These are phyloP conservation scores for Daedalea quercina DNA, from an alignment of 768 basidiomycete genomes.

Conservation along the genomic window DNA sequence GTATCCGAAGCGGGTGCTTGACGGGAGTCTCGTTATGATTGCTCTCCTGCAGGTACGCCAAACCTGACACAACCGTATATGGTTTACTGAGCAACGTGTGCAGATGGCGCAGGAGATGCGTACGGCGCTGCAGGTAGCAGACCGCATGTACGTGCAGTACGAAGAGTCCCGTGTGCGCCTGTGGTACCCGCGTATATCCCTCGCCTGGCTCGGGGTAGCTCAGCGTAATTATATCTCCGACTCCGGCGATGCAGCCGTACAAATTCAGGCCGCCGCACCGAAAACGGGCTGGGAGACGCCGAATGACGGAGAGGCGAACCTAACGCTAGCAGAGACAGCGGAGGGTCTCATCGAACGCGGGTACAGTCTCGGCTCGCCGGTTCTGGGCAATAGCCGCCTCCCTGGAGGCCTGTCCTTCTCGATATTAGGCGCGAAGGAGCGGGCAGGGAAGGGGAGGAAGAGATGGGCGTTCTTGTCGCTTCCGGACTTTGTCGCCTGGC, in stretches of 20 bases:
- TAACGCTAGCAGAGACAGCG: conserved; percentile 26
- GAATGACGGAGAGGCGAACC: conserved; percentile 14
- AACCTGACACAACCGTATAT: too few species aligned
- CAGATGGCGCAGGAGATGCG: conserved; percentile 40
- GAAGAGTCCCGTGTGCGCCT: conserved; percentile 27
- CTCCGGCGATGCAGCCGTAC: conserved; percentile 12
- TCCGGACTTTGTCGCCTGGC: conserved; percentile 11
- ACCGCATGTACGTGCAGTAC: conserved; percentile 24
- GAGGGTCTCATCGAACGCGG: conserved; percentile 28
- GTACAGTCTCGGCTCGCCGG: conserved; percentile 3
- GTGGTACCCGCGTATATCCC: conserved; percentile 34
- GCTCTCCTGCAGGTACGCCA: conserved; percentile 36
- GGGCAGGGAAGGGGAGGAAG: not conserved
- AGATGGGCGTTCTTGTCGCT: conserved; percentile 3
- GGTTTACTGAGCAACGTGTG: too few species aligned
- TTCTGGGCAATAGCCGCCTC: not conserved
- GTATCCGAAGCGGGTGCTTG: conserved; percentile 24
- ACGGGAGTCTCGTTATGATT: conserved; percentile 34
- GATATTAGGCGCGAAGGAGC: conserved; percentile 4
- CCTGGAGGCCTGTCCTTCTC: conserved; percentile 2
- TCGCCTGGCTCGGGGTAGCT: conserved; percentile 36
- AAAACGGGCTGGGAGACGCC: conserved; percentile 2
- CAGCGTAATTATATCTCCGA: conserved; percentile 26
- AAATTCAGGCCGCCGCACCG: not conserved
- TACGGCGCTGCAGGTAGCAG: conserved; percentile 27